Base-by-base conservation (phyloP, 371 early-diverging fungal species). In the Lichtheimia corymbifera region DNA sequence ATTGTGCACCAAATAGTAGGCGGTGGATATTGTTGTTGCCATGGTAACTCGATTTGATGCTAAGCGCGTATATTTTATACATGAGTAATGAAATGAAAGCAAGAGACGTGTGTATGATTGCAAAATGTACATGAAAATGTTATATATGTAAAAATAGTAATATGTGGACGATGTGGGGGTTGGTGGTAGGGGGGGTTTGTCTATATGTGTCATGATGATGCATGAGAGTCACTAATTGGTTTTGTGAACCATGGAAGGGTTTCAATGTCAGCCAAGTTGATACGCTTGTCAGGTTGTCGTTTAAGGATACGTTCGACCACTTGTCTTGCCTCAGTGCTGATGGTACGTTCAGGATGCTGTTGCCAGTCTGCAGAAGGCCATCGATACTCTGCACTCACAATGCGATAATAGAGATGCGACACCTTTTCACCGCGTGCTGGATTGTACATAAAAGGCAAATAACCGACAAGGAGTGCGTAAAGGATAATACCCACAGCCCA, bases 401-500 rank as follows among this genome's bases (percentile, higher is more conserved):
- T 77, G n/a, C 76, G 76, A 47, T 81, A 78, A 57, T 78, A 81
- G 40, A 81, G 41, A 17, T 77, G 78, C 11, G 78, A 72, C 0
- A 77, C 76, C 14, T 68, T 67, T 51, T 78, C 81, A 7, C 76
- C 72, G 47, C 70, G 68, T 15, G 70, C 55, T 15, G 70, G 66
- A 59, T 73, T 67, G 40, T 77, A 80, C 18, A 71, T 79, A 58
- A 86, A 88, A 0, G 87, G 88, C 49, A 88, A 62, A 62, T 76
- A 74, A 2, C 76, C 77, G 3, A 80, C 79, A 5, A 88, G 43
- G 40, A 91, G 63, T 0, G 83, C 83, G 68, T 86, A 91, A 25
- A 92, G 71, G 7, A 92, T 78, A 20, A 90, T 82, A 28, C 93
- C 93, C 15, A 91, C 65, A 0, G 87, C 77, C 93, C 93, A 92